Percentiles rank a stretch among this genome's conserved stretches.
Conservation (phyloP, 1,284 basidiomycete species). For the Puccinia coronata region DNA sequence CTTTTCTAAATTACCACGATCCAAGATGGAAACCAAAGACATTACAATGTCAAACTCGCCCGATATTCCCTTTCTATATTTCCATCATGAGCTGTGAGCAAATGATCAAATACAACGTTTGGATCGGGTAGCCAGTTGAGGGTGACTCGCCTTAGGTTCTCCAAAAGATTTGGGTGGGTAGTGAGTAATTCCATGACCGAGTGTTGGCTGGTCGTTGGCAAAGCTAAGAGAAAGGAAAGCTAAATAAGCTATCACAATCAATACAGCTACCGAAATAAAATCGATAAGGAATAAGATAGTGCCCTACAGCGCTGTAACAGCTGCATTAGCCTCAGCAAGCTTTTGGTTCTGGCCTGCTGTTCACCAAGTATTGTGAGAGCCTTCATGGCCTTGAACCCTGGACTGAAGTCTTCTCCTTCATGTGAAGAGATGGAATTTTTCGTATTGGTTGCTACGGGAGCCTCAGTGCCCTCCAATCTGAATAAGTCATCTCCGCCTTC, state of each 20-base stretch:
- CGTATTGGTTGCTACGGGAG: constrained; percentile 55
- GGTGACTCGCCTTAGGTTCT: constrained; percentile 79
- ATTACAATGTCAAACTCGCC: constrained; percentile 88
- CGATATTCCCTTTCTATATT: constrained; percentile 52
- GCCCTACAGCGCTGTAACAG: constrained; percentile 56
- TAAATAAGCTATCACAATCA: not conserved
- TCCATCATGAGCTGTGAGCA: not conserved
- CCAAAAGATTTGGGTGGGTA: constrained; percentile 73
- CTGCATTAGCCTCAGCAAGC: constrained; percentile 55
- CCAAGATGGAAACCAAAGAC: constrained; percentile 82
- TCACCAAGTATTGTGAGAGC: constrained; percentile 52
- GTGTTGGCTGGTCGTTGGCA: constrained; percentile 58
- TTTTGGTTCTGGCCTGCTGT: constrained; percentile 52
- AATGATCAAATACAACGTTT: not conserved
- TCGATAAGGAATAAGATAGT: not conserved
- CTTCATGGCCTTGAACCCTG: constrained; percentile 45
- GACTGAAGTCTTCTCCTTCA: not conserved
- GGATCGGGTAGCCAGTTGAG: constrained; percentile 50
- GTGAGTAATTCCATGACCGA: constrained; percentile 81
- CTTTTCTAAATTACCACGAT: constrained; percentile 78
- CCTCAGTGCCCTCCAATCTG: constrained; percentile 66
- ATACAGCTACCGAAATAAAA: not conserved
- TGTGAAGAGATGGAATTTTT: not conserved
- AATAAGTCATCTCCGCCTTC: constrained; percentile 77
- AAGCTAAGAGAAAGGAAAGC: not conserved